phyloP scores from a whole-genome alignment of 139 green algal species.

The Chlamydomonas applanata region DNA sequence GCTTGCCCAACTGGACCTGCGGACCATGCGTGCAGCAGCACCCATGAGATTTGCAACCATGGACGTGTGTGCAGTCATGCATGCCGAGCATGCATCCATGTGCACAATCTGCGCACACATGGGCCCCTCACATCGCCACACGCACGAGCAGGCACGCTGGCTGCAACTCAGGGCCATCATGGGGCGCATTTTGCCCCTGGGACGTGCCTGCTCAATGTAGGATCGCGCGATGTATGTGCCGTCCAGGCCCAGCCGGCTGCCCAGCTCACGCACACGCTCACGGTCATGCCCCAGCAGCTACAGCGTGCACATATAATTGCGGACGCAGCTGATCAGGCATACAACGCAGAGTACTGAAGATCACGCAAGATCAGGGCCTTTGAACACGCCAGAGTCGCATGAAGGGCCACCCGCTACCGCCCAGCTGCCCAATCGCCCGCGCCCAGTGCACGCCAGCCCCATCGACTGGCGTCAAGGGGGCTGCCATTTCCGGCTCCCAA shows the following conservation, averaged over 20 bases:
- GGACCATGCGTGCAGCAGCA: too few species aligned
- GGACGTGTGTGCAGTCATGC: not conserved
- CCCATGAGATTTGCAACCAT: too few species aligned
- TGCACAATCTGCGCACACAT: conserved; percentile 9
- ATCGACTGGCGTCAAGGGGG: too few species aligned
- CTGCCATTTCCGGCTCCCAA: too few species aligned
- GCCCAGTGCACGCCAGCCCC: too few species aligned
- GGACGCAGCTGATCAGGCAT: too few species aligned
- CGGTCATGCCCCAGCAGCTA: conserved; percentile 72
- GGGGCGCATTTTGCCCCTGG: too few species aligned
- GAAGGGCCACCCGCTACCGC: too few species aligned
- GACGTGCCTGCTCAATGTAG: conserved; percentile 91
- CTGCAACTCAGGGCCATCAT: too few species aligned
- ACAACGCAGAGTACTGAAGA: not conserved
- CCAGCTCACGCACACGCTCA: conserved; percentile 60
- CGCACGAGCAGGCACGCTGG: not conserved
- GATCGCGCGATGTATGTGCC: conserved; percentile 82
- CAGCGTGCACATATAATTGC: too few species aligned
- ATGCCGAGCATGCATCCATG: not conserved
- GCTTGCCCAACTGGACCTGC: conserved; percentile 71
- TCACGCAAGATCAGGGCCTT: not conserved
- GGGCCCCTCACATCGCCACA: not conserved
- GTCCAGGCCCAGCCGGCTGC: conserved; percentile 72
- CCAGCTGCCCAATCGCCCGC: too few species aligned
- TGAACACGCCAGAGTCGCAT: too few species aligned